These are phyloP conservation scores for Saccharomyces uvarum DNA, from an alignment of 1,139 yeast genomes.

Conservation along the genomic window DNA sequence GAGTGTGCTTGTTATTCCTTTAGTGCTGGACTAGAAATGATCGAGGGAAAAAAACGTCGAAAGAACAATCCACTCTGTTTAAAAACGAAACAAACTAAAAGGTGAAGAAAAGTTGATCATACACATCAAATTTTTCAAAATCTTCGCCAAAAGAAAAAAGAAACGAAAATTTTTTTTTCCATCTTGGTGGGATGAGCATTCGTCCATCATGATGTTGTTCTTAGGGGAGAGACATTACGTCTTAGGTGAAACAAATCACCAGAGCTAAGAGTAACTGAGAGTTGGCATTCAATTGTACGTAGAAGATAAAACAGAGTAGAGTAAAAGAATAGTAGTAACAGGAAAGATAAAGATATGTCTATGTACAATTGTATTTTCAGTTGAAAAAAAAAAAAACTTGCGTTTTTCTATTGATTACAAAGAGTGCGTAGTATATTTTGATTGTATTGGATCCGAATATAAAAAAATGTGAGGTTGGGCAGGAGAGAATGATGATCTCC, in stretches of 20 bases:
- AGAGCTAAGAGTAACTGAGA: neutral
- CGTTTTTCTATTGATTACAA: neutral
- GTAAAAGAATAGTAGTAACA: neutral
- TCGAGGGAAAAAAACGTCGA: neutral
- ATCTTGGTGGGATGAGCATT: neutral
- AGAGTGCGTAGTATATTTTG: neutral
- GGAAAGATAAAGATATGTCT: neutral
- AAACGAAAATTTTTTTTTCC: slow-evolving; percentile 1
- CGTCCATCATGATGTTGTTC: neutral
- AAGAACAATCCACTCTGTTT: neutral
- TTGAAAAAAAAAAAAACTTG: neutral
- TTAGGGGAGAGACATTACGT: neutral
- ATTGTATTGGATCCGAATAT: neutral
- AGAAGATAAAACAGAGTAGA: neutral
- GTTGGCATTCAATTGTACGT: neutral
- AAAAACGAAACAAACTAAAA: neutral
- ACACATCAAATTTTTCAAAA: neutral
- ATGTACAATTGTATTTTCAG: neutral
- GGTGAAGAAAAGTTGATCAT: slow-evolving; percentile 6
- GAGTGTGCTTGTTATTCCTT: neutral
- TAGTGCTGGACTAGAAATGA: neutral
- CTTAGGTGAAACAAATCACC: neutral
- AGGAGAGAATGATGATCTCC: neutral
- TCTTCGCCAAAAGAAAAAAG: slow-evolving; percentile 3
- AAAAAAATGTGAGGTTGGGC: neutral